Evolutionary conservation across 2,329 filamentous ascomycete species (phyloP), one percentile per base, ranked within the genome.

Genomic region (Penicillium verrucosum): DNA sequence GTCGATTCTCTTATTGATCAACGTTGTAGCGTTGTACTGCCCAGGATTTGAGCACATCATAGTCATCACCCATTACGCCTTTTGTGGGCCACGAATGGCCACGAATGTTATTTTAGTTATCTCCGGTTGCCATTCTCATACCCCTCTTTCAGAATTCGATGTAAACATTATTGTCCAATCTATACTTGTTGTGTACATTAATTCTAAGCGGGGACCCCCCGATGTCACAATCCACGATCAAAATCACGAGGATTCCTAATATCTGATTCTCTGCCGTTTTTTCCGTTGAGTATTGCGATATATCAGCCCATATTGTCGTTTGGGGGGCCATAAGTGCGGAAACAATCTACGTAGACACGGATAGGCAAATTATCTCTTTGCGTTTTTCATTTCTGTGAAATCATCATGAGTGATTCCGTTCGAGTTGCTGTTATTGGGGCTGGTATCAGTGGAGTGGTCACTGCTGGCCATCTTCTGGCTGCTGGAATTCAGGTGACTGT

Each of bases 401-500:
- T 46, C 16, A 60, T 30, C 48, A 72, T 71, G 68, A 54, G 56
- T 18, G 62, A 62, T 0, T 25, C 58, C 3, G 59, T 65, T 29
- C 58, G 58, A 23, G 76, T 80, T 3, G 80, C 77, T 10, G 73
- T 82, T 1, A 78, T 82, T 42, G 80, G 80, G 25, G 80, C 80
- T n/a, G 80, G 80, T 4, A 77, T 82, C 34, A 80, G 77, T 57
- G 80, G 80, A 23, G 74, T 82, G 6, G 71, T 75, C 2, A 70
- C 78, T 43, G 80, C 78, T 30, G 74, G 74, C 16, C 77, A 82
- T 69, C 69, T 82, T n/a, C 70, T 74, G 29, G 68, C 68, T 44
- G 70, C 71, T 8, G 79, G 78, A 0, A 53, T 81, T 5, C 73
- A 83, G 9, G 80, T 84, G 1, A 80, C 76, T 0, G 77, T 85